A percentile compares a stretch with the other conserved stretches of the same genome.
phyloP scores from a whole-genome alignment of 2,329 filamentous ascomycete genomes.

The Seiridium cupressi region DNA sequence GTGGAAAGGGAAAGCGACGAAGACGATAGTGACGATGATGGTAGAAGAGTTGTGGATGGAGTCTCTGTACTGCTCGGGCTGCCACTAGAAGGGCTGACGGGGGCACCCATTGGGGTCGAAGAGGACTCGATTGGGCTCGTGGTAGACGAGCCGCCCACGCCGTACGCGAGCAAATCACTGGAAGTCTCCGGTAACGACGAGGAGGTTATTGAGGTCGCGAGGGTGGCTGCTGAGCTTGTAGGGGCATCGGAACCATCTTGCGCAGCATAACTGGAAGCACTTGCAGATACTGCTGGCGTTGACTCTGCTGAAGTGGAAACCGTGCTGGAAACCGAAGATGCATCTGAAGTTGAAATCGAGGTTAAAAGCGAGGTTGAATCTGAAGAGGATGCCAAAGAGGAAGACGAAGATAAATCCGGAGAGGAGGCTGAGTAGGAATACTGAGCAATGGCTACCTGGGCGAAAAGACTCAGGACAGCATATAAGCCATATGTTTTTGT shows the following conservation, averaged over 20 bases:
- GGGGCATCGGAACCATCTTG: background rate
- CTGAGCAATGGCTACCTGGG: background rate
- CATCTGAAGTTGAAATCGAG: background rate
- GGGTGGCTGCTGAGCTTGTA: background rate
- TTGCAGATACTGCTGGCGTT: background rate
- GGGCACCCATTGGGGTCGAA: background rate
- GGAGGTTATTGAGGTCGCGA: background rate
- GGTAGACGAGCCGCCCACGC: background rate
- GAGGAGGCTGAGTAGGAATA: background rate
- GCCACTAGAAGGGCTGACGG: background rate
- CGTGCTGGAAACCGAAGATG: background rate
- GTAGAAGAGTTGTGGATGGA: background rate
- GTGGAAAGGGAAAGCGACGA: background rate
- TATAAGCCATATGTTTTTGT: conserved; percentile 5
- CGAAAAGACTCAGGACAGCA: background rate
- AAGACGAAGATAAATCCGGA: too few relatives aligned
- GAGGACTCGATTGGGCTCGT: background rate
- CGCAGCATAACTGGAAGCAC: background rate
- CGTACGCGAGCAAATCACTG: background rate
- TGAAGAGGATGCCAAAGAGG: too few relatives aligned
- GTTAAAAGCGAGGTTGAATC: too few relatives aligned
- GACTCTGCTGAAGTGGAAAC: background rate
- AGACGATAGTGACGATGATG: background rate
- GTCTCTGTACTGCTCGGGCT: background rate
- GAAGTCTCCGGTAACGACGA: background rate